Evolutionary conservation across 352 stramenopile genomes (phyloP).

Genomic region (Phytopythium delawarense): DNA sequence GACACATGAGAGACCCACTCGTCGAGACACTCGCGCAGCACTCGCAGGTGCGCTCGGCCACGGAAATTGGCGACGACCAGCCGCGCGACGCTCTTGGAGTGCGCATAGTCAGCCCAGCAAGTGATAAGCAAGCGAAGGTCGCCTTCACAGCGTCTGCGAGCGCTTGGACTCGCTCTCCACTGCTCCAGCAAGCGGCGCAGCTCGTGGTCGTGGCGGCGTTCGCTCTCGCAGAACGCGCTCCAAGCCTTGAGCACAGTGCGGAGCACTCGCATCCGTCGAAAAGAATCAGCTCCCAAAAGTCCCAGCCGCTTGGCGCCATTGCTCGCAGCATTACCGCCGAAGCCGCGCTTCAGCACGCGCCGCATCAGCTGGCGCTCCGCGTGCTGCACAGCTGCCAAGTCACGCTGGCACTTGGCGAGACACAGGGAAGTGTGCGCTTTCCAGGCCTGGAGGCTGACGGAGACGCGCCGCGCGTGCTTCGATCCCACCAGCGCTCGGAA

Average conservation of each 20-base stretch:
- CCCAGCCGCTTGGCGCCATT: neutral
- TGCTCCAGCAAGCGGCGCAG: constrained; percentile 7
- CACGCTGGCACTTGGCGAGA: neutral
- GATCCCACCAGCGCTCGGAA: constrained; percentile 17
- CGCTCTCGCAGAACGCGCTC: constrained; percentile 13
- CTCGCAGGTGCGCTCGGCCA: constrained; percentile 19
- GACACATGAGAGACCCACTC: constrained; percentile 31
- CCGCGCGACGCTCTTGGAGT: constrained; percentile 17
- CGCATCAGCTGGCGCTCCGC: constrained; percentile 7
- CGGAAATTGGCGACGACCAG: constrained; percentile 31
- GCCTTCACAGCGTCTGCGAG: neutral
- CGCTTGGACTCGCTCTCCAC: constrained; percentile 6
- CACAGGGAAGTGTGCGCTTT: neutral
- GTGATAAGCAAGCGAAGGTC: constrained; percentile 3
- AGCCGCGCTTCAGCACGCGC: constrained; percentile 7
- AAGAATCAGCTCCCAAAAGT: neutral
- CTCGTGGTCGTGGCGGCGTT: constrained; percentile 5
- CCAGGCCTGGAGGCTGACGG: constrained; percentile 16
- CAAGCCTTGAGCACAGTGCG: constrained; percentile 4
- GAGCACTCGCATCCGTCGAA: neutral
- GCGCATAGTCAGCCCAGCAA: constrained; percentile 18
- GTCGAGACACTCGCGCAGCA: constrained; percentile 18
- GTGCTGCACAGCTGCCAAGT: constrained; percentile 8
- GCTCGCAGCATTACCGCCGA: neutral
- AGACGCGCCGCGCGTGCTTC: constrained; percentile 8